A percentile compares a stretch with the other conserved stretches of the same genome.
Conservation (phyloP, 192 early-diverging fungal genomes). For the Umbelopsis isabellina region DNA sequence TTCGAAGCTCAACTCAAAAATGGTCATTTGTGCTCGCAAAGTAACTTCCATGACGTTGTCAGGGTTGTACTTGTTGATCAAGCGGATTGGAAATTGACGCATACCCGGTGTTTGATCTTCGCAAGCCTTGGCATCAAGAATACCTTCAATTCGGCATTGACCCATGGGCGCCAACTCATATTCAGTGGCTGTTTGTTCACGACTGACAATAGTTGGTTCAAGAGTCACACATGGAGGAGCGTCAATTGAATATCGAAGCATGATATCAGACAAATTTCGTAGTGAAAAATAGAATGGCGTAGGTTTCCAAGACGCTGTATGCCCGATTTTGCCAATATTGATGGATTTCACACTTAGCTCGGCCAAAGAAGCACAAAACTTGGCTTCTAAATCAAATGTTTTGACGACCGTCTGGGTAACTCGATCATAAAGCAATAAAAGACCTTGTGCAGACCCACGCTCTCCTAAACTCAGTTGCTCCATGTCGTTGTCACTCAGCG, state of each 20-base stretch:
- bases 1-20: constrained; percentile 77
- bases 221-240: constrained; percentile 43
- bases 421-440: constrained; percentile 63
- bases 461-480: constrained; percentile 52
- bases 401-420: constrained; percentile 54
- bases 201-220: constrained; percentile 40
- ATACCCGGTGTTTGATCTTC: constrained; percentile 53
- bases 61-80: constrained; percentile 72
- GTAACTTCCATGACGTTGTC: constrained; percentile 55
- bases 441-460: constrained; percentile 56
- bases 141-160: constrained; percentile 48
- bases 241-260: constrained; percentile 59
- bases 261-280: constrained; percentile 66
- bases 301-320: constrained; percentile 71
- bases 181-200: constrained; percentile 45
- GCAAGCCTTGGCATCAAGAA: constrained; percentile 67
- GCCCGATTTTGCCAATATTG: constrained; percentile 80
- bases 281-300: constrained; percentile 63
- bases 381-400: constrained; percentile 60
- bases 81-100: constrained; percentile 48
- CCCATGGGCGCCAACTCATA: constrained; percentile 4
- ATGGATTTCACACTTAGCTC: constrained; percentile 54
- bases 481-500: constrained; percentile 38
- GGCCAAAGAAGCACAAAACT: constrained; percentile 63
- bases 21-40: constrained; percentile 62